Conservation (phyloP, 2,329 filamentous ascomycete species). For the Pseudopyrenochaeta lycopersici region DNA sequence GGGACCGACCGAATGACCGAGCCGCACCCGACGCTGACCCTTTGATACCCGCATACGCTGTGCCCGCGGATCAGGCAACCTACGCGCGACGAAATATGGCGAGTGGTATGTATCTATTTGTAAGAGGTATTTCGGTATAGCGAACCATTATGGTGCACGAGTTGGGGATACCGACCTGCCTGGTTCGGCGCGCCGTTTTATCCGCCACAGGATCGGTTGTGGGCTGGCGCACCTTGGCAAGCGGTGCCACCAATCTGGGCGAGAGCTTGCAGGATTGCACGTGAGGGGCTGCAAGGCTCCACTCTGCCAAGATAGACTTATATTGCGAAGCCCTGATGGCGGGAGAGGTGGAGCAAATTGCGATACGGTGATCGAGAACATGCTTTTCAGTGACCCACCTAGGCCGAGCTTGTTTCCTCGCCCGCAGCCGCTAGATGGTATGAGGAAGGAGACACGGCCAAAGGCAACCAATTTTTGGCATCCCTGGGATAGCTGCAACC, state of each 20-base stretch:
- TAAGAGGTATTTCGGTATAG: neutral
- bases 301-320: constrained; percentile 27
- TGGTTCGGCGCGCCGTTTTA: constrained; percentile 18
- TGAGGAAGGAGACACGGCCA: constrained; percentile 31
- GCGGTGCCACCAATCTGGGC: constrained; percentile 22
- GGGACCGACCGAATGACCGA: constrained; percentile 3
- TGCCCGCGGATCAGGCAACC: neutral
- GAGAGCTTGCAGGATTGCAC: constrained; percentile 9
- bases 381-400: constrained; percentile 31
- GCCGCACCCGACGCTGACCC: neutral
- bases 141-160: neutral
- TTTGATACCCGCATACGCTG: neutral
- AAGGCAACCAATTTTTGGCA: constrained; percentile 11
- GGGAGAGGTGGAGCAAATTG: constrained; percentile 20
- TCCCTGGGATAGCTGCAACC: constrained; percentile 17
- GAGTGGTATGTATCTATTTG: constrained; percentile 2
- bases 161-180: constrained; percentile 19
- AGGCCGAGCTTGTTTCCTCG: constrained; percentile 34
- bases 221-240: constrained; percentile 6
- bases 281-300: constrained; percentile 6
- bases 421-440: constrained; percentile 19
- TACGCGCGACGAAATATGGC: neutral
- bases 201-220: constrained; percentile 8
- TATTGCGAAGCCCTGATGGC: constrained; percentile 15
- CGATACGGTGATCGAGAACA: constrained; percentile 29